A percentile compares a stretch with the other conserved stretches of the same genome.
phyloP scores from a whole-genome alignment of 139 green algal species.

The Closterium sp. region DNA sequence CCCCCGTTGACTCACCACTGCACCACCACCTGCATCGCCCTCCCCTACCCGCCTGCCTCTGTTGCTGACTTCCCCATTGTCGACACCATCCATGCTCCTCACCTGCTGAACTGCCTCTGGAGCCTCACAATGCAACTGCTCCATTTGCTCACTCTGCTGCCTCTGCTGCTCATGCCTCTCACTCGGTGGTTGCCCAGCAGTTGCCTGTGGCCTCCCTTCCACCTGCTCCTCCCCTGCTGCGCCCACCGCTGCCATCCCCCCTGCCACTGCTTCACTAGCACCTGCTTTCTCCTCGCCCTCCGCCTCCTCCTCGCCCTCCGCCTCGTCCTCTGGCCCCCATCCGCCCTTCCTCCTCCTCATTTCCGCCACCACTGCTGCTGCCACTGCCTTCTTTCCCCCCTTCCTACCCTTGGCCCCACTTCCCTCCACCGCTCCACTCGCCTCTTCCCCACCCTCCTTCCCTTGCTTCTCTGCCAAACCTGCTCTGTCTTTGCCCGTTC shows the following conservation, averaged over 20 bases:
- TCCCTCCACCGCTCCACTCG: background rate
- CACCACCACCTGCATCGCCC: background rate
- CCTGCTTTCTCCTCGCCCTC: background rate
- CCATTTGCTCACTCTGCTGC: background rate
- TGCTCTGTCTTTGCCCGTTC: background rate
- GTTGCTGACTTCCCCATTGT: background rate
- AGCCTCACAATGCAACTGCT: background rate
- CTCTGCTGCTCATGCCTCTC: too few relatives aligned
- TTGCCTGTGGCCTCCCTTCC: background rate
- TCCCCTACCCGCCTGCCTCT: background rate
- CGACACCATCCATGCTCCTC: background rate
- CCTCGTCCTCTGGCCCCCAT: background rate
- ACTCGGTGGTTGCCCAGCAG: background rate
- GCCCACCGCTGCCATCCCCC: too few relatives aligned
- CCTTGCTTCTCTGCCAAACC: background rate
- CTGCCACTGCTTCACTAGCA: background rate
- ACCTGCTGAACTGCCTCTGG: background rate
- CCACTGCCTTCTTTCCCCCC: background rate
- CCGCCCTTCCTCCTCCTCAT: background rate
- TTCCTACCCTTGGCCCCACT: background rate
- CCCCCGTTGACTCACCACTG: background rate
- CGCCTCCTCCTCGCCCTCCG: background rate
- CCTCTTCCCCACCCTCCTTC: background rate
- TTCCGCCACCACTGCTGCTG: background rate
- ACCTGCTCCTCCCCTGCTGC: background rate